phyloP scores from a whole-genome alignment of 331 rosid genomes.

The Malus hybrid region DNA sequence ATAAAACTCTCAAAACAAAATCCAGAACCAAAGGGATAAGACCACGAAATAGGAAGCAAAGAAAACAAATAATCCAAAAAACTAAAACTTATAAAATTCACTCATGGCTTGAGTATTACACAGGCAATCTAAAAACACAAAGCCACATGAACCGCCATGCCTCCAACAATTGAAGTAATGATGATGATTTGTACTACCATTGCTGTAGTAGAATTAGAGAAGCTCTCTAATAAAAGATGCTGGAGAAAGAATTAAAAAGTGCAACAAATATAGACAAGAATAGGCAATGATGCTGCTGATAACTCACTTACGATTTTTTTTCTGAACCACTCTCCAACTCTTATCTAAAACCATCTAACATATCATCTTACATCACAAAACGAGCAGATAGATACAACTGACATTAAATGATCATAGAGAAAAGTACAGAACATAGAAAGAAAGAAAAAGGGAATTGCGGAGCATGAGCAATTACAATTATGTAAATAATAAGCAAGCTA shows the following conservation, averaged over 20 bases:
- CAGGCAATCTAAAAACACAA: background rate
- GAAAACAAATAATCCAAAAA: background rate
- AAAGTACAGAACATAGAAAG: background rate
- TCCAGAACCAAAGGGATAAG: background rate
- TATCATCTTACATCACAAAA: background rate
- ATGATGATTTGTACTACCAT: background rate
- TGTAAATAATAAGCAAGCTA: background rate
- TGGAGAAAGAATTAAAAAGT: background rate
- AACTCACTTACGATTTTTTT: background rate
- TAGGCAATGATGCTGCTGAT: background rate
- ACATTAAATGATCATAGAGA: background rate
- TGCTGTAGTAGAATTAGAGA: background rate
- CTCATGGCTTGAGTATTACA: background rate
- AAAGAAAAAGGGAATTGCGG: background rate
- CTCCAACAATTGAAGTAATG: background rate
- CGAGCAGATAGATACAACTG: background rate
- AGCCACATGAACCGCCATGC: background rate
- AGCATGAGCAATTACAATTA: background rate
- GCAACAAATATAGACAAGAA: background rate
- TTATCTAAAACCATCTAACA: background rate
- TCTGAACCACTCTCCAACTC: background rate
- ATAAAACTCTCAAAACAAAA: background rate
- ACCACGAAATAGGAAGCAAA: background rate
- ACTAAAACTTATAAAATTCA: background rate
- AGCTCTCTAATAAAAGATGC: background rate